A percentile compares a stretch with the other conserved stretches of the same genome.
Conservation (phyloP, 768 basidiomycete genomes). For the Xanthoconium stramineum region DNA sequence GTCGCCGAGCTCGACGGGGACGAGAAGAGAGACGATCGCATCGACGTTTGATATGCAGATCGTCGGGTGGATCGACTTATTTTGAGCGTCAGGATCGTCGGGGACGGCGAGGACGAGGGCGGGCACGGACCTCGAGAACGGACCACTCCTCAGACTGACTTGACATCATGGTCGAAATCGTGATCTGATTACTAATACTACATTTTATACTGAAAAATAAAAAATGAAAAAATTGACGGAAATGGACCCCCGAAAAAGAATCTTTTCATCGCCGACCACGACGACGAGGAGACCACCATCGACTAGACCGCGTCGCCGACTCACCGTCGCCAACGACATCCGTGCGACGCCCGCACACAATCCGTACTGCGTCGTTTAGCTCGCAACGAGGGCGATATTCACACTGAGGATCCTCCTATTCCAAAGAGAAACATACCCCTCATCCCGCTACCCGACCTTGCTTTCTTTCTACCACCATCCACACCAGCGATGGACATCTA, state of each 20-base stretch:
- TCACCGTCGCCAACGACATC: constrained; percentile 4
- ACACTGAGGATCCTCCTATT: constrained; percentile 29
- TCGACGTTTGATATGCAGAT: constrained; percentile 47
- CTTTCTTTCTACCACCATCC: background rate
- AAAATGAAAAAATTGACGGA: constrained; percentile 1
- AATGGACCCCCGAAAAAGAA: constrained; percentile 19
- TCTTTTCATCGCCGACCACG: constrained; percentile 18
- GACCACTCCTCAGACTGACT: constrained; percentile 17
- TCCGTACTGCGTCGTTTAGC: background rate
- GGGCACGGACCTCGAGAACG: constrained; percentile 25
- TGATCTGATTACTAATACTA: constrained; percentile 6
- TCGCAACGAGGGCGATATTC: constrained; percentile 7
- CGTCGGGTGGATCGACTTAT: constrained; percentile 77
- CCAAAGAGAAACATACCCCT: constrained; percentile 18
- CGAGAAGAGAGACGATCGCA: constrained; percentile 38
- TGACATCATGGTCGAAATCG: background rate
- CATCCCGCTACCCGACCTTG: constrained; percentile 1
- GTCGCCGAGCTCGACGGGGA: constrained; percentile 59
- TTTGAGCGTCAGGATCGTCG: constrained; percentile 6
- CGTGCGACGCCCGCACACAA: background rate
- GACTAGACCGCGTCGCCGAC: constrained; percentile 18
- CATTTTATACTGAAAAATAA: background rate
- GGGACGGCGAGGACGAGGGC: background rate
- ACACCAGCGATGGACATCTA: constrained; percentile 77
- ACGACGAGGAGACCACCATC: constrained; percentile 18